phyloP scores from a whole-genome alignment of 2,329 filamentous ascomycete species.

The Penicillium rolfsii region DNA sequence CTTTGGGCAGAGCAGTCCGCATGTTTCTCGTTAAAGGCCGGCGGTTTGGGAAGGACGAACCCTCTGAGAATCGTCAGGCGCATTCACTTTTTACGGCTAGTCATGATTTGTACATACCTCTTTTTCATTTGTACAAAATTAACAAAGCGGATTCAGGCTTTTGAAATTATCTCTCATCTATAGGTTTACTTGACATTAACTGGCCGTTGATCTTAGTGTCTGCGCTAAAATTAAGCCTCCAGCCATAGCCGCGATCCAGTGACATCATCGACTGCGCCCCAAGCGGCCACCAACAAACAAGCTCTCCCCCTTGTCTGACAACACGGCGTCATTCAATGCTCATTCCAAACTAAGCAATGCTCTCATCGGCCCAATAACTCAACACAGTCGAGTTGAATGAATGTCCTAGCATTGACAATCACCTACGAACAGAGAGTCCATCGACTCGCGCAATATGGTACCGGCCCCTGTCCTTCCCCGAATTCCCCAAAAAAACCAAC shows the following conservation, averaged over 20 bases:
- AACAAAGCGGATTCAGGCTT: neutral
- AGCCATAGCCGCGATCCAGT: neutral
- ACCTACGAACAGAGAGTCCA: neutral
- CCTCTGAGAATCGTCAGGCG: neutral
- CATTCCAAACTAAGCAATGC: neutral
- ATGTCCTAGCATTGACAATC: neutral
- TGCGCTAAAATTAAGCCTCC: constrained; percentile 6
- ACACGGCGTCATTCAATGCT: neutral
- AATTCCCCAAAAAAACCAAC: neutral
- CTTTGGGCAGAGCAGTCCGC: neutral
- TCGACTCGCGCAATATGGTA: constrained; percentile 12
- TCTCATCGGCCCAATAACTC: too few relatives aligned
- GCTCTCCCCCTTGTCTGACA: neutral
- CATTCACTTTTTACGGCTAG: neutral
- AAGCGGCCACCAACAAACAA: constrained; percentile 11
- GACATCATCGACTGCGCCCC: constrained; percentile 27
- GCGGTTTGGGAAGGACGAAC: neutral
- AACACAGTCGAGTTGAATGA: neutral
- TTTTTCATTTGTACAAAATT: constrained; percentile 5
- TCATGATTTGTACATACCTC: constrained; percentile 3
- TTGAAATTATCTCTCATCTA: neutral
- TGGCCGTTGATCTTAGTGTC: neutral
- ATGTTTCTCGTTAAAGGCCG: constrained; percentile 11
- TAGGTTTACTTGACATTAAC: neutral
- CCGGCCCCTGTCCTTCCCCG: neutral